A percentile compares a stretch with the other conserved stretches of the same genome.
These are phyloP conservation scores for Wolfiporia cocos DNA, from an alignment of 1,284 basidiomycete species.

Conservation along the genomic window DNA sequence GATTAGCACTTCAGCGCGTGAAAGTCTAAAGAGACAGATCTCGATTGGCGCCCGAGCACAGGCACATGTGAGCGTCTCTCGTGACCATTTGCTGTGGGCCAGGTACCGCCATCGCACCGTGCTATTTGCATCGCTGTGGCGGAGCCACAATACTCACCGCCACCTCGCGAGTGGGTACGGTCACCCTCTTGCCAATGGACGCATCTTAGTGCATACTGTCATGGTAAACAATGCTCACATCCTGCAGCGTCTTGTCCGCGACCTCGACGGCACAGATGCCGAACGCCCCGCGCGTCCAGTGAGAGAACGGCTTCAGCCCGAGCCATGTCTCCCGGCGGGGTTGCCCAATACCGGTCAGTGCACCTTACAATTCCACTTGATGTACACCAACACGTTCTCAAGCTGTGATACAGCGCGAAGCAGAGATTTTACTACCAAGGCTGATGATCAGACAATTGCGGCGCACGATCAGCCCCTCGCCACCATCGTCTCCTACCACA, in stretches of 20 bases:
- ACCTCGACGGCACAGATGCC: conserved; percentile 19
- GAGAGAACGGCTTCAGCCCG: conserved; percentile 34
- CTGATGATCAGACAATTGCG: conserved; percentile 36
- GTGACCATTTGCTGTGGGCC: no score
- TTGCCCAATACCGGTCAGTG: conserved; percentile 57
- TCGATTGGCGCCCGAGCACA: no score
- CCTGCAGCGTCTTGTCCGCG: conserved; percentile 34
- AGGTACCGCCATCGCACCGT: no score
- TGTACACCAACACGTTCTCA: conserved; percentile 18
- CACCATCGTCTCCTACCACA: conserved; percentile 10
- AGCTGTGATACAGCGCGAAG: conserved; percentile 70
- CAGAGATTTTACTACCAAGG: conserved; percentile 44
- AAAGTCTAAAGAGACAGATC: no score
- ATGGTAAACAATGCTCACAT: conserved; percentile 54
- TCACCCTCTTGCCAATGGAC: no score
- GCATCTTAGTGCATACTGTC: conserved; percentile 1
- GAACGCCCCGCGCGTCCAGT: conserved; percentile 8
- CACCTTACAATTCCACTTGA: conserved; percentile 1
- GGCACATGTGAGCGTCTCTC: no score
- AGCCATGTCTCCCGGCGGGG: conserved; percentile 61
- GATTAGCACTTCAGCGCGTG: no score
- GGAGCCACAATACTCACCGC: no score
- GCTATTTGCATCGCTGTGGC: no score
- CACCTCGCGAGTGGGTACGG: no score
- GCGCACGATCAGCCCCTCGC: conserved; percentile 20